Evolutionary conservation across 2,329 filamentous ascomycete genomes (phyloP).

Genomic region (Aureobasidium sp.): DNA sequence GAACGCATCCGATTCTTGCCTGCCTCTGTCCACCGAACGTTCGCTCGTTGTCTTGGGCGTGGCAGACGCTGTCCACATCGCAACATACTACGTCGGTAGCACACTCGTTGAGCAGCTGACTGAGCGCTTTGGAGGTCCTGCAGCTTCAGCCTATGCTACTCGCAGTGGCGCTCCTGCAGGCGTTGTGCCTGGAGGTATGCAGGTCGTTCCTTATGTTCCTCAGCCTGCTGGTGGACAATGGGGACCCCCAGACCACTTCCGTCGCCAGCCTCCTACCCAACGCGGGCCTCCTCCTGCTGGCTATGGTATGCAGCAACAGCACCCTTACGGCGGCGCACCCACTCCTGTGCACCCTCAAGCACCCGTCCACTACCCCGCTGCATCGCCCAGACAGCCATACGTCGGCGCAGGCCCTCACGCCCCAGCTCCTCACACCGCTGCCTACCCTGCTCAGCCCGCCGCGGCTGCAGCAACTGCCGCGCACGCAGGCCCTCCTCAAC

Average conservation of each 20-base stretch:
- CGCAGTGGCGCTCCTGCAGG: slow-evolving; percentile 88
- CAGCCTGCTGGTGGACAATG: slow-evolving; percentile 89
- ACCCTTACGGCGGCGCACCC: slow-evolving; percentile 46
- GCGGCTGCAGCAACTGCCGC: slow-evolving; percentile 31
- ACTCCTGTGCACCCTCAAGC: slow-evolving; percentile 42
- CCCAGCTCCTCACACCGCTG: slow-evolving; percentile 53
- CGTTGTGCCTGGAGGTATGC: slow-evolving; percentile 93
- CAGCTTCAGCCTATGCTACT: slow-evolving; percentile 94
- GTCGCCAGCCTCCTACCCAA: slow-evolving; percentile 66
- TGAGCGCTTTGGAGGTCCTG: slow-evolving; percentile 89
- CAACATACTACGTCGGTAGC: slow-evolving; percentile 96
- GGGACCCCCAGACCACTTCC: slow-evolving; percentile 78
- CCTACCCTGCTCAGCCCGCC: slow-evolving; percentile 50
- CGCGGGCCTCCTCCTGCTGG: slow-evolving; percentile 50
- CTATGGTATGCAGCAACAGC: slow-evolving; percentile 61
- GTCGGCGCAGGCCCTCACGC: slow-evolving; percentile 71
- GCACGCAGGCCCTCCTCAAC: slow-evolving; percentile 61
- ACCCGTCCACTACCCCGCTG: slow-evolving; percentile 63
- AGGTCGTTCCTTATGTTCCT: slow-evolving; percentile 95
- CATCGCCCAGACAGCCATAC: slow-evolving; percentile 65
- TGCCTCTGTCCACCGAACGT: slow-evolving; percentile 90
- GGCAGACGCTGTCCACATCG: slow-evolving; percentile 96
- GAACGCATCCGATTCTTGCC: slow-evolving; percentile 90
- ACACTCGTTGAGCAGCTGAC: slow-evolving; percentile 97
- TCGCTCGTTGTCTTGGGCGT: slow-evolving; percentile 98